Base-by-base conservation (phyloP, 2,329 filamentous ascomycete genomes). In the Botryotinia narcissicola region DNA sequence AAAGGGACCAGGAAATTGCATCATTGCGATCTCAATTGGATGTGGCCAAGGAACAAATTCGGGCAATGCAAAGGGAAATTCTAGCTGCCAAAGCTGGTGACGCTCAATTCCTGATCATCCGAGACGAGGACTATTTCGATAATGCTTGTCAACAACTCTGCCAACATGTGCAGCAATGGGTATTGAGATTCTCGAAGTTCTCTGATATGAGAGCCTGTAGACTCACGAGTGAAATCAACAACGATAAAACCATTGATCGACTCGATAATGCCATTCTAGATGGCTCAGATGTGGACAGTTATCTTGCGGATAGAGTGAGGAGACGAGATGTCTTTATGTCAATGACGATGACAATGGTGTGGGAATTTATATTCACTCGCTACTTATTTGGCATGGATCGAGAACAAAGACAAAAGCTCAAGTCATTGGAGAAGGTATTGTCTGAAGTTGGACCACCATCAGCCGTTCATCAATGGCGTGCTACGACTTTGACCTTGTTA, bases 361-460 rank as follows among this genome's bases (percentile, higher is more conserved):
- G 95, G 95, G 96, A 99, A 83, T 98, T 97, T 80, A 91, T 99
- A 81, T 99, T 99, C 81, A 98, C 95, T 14, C 91, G 96, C 76
- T 99, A 99, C 82, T 90, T 99, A 40, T 99, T 99, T 82, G 96
- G 96, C 79, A 97, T 99, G 94, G 96, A 99, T 82, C 90, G 95
- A 79, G 96, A 98, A 83, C 96, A 99, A 83, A 90, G 96, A 79
- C 95, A 98, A 83, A 98, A 98, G 83, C 91, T 99, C 82, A 98
- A 99, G 85, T 91, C 92, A 48, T 88, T 99, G 14, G 97, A 99
- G 84, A 98, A 97, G 85, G 91, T 93, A 57, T 87, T 99, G 44
- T 88, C 89, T 32, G 96, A 99, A 81, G 93, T 97, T 78, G 96
- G 95, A 67, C 94, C 95, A 42, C 87, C 88, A 70, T 88, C 92